Base-by-base conservation (phyloP, 108 stramenopile genomes). In the Cyclostephanos tholiformis region DNA sequence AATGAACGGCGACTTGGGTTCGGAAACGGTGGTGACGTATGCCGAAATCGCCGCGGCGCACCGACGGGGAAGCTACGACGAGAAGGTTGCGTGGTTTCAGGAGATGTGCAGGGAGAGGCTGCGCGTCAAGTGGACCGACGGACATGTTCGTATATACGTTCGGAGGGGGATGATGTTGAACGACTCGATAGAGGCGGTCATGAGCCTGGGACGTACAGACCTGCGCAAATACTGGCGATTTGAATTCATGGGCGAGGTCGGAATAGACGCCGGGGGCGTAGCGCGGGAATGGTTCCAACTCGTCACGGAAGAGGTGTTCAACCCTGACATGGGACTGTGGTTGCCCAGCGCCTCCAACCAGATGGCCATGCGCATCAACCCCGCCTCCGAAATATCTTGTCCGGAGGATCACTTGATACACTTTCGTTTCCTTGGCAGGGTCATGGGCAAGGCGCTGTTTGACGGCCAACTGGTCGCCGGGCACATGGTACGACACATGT, bases 181-280 rank as follows among this genome's bases (percentile, higher is more conserved):
- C 46, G 97, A 97, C 77, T 88, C 89, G 6, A 86, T 97, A 20
- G 87, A 92, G 57, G 91, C 91, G 2, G 83, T 95, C 36, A 95
- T 95, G 93, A 84, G 80, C 67, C 65, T 97, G 44, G 80, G 88
- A 3, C 77, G 97, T 6, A 86, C 87, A 32, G 97, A 99, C 77
- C 71, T 99, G 89, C 81, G 93, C 0, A 97, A 97, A 29, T 83
- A 86, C 57, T 93, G 98, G 86, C 79, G 96, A 35, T 86, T 99
- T 61, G 94, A 97, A 66, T 99, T 99, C 75, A 71, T 91, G 43
- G 94, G 94, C 7, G 99, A 99, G 73, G 80, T 86, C 23, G 99
- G 94, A 0, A 88, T 99, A 59, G 99, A 99, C 84, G 98, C 98
- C 7, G 99, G 99, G 12, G 99, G 99, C 32, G 79, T 99, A 26